These are phyloP conservation scores for Pestalotiopsis sp. DNA, from an alignment of 2,329 filamentous ascomycete species.

Conservation along the genomic window DNA sequence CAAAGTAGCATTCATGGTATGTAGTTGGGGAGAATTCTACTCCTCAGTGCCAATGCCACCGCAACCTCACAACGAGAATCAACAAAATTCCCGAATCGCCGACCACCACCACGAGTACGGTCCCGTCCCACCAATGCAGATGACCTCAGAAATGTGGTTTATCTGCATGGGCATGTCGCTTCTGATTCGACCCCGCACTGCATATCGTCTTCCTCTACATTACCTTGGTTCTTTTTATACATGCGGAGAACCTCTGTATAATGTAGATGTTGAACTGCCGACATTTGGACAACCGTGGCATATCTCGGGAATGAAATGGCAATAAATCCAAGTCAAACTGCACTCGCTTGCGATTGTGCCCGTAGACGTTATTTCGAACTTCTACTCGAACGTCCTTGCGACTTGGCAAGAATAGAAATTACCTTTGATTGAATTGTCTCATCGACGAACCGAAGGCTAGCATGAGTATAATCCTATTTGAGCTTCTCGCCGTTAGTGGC, in stretches of 20 bases:
- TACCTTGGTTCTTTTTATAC: not conserved
- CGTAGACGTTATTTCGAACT: too few relatives aligned
- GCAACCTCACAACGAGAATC: too few relatives aligned
- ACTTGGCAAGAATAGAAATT: not conserved
- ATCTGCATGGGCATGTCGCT: not conserved
- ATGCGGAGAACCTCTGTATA: not conserved
- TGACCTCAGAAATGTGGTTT: too few relatives aligned
- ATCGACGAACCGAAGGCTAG: not conserved
- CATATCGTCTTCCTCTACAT: not conserved
- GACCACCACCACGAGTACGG: too few relatives aligned
- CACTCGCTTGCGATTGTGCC: too few relatives aligned
- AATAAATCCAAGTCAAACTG: too few relatives aligned
- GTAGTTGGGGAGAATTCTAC: too few relatives aligned
- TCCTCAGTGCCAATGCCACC: too few relatives aligned
- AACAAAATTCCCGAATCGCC: too few relatives aligned
- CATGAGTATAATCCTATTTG: not conserved
- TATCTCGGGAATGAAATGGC: not conserved
- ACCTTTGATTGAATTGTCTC: not conserved
- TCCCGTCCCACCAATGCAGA: too few relatives aligned
- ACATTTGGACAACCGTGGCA: not conserved
- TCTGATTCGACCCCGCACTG: not conserved
- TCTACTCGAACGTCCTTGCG: not conserved
- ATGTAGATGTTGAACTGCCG: not conserved
- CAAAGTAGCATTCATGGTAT: too few relatives aligned
- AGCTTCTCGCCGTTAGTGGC: not conserved